Base-by-base conservation (phyloP, 176 grass and related monocot genomes). In the Oryza rufipogon region DNA sequence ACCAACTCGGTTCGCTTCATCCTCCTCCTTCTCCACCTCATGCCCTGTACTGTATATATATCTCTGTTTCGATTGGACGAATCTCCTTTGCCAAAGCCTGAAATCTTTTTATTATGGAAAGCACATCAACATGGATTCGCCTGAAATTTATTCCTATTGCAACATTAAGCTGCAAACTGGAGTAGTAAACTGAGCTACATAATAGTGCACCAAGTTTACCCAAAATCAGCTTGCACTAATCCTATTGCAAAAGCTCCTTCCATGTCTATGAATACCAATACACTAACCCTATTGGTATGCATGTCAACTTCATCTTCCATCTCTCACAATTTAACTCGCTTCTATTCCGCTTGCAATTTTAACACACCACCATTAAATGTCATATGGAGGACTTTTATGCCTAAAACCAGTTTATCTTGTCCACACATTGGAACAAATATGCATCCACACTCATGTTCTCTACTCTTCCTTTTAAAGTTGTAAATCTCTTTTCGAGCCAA, bases 1-100 rank as follows among this genome's bases (percentile, higher is more conserved):
- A 98, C 87, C 79, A 87, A 54, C 89, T 98, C 4, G 92, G 95
- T 97, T 72, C 42, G 42, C 7, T 44, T 10, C 42, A 44, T 44
- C 82, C 71, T 67, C 44, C 65, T 32, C 60, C 60, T 11, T 66
- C 32, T 19, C 52, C 68, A 20, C 39, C 39, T 38, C 36, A 38
- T 38, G 36, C 36, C 36, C 36, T 38, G 4, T 5, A 36, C 34
- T 39, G 6, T 39, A 39, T 39, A 41, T 39, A 41, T 41, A 41
- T 41, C 36, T 38, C 36, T 38, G 36, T 38, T 41, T 41, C 7
- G 39, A 41, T 41, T 41, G 39, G 38, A 41, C 7, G 39, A 41
- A 41, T 56, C 4, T 56, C 6, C 52, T 56, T 56, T 1, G 19
- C 12, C 12, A 20, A 19, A 56, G 52, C 19, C 16, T 56, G 4